phyloP scores from a whole-genome alignment of 2,329 filamentous ascomycete species.

The Alternaria dauci region DNA sequence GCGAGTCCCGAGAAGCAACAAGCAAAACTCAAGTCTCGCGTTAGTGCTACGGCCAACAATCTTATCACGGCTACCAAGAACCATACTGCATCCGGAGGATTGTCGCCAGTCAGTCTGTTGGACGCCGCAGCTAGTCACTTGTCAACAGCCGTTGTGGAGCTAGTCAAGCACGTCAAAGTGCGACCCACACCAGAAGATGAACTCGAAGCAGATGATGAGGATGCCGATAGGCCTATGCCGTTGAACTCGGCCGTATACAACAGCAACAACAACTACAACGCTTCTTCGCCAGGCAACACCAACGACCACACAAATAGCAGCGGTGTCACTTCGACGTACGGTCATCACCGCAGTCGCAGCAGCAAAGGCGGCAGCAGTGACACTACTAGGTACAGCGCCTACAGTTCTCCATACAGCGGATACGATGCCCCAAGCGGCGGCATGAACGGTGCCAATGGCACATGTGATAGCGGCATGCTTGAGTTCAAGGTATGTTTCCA shows the following conservation, averaged over 20 bases:
- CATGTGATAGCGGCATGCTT: conserved; percentile 55
- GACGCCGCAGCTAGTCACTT: conserved; percentile 94
- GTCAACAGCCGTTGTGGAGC: conserved; percentile 83
- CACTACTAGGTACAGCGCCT: conserved; percentile 46
- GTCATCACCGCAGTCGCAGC: conserved; percentile 40
- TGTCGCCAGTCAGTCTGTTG: conserved; percentile 90
- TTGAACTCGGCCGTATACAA: conserved; percentile 38
- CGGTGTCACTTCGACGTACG: conserved; percentile 17
- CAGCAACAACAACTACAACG: conserved; percentile 30
- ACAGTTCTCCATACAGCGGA: conserved; percentile 49
- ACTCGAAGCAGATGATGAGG: conserved; percentile 75
- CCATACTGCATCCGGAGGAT: conserved; percentile 80
- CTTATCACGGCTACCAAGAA: conserved; percentile 95
- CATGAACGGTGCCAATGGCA: conserved; percentile 33
- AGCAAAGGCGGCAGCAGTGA: conserved; percentile 50
- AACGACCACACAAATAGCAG: conserved; percentile 29
- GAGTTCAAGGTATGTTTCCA: conserved; percentile 65
- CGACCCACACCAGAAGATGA: conserved; percentile 76
- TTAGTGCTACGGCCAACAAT: conserved; percentile 94
- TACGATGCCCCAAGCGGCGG: conserved; percentile 46
- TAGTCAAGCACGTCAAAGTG: conserved; percentile 85
- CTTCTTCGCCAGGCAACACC: conserved; percentile 31
- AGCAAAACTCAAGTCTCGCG: conserved; percentile 76
- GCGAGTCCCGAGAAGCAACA: conserved; percentile 60
- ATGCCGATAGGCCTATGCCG: conserved; percentile 48